phyloP scores from a whole-genome alignment of 1,284 basidiomycete species.

The Amylostereum chailletii region DNA sequence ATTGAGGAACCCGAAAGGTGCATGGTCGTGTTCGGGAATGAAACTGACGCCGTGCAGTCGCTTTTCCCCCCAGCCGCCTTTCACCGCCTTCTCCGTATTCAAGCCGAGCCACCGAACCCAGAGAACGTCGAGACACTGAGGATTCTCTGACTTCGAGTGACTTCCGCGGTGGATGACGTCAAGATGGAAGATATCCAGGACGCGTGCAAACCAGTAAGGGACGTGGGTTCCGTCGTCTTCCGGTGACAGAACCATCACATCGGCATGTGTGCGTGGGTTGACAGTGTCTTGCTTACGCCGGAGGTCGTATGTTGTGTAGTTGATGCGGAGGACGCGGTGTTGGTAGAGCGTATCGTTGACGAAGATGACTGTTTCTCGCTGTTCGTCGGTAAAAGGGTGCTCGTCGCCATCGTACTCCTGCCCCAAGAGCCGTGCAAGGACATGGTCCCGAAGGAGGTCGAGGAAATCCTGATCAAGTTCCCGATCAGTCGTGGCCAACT shows the following conservation, averaged over 20 bases:
- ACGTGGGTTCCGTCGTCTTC: constrained; percentile 3
- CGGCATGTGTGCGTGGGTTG: constrained; percentile 16
- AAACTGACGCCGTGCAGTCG: constrained; percentile 11
- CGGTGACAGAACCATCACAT: constrained; percentile 17
- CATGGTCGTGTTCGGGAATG: constrained; percentile 8
- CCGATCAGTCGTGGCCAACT: too few species aligned
- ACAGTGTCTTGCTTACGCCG: constrained; percentile 19
- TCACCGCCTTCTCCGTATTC: constrained; percentile 5
- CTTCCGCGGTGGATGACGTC: background rate
- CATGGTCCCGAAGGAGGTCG: too few species aligned
- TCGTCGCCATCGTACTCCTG: too few species aligned
- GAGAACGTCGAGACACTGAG: constrained; percentile 14
- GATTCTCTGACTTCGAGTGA: background rate
- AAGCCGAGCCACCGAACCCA: constrained; percentile 19
- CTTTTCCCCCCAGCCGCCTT: constrained; percentile 9
- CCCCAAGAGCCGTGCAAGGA: too few species aligned
- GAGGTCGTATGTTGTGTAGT: constrained; percentile 24
- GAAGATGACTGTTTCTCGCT: background rate
- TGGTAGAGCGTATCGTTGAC: constrained; percentile 15
- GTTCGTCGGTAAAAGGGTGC: too few species aligned
- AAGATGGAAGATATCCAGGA: constrained; percentile 17
- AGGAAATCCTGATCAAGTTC: too few species aligned
- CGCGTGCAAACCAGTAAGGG: constrained; percentile 18
- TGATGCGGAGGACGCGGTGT: constrained; percentile 17
- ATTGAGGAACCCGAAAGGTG: constrained; percentile 19